phyloP scores from a whole-genome alignment of 2,329 filamentous ascomycete genomes.

The Diatrype stigma region DNA sequence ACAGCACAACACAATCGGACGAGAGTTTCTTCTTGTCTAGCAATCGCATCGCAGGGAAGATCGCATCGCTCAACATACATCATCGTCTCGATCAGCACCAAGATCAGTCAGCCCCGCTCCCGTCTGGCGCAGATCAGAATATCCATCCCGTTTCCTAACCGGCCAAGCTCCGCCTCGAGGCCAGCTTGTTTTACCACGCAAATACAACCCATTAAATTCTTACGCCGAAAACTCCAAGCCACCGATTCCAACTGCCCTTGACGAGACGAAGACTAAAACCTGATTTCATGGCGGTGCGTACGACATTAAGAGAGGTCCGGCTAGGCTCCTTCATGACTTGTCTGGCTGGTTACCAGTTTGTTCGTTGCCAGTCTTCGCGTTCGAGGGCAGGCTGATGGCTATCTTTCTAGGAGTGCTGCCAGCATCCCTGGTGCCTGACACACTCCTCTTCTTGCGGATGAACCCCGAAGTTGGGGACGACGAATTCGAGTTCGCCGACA shows the following conservation, averaged over 20 bases:
- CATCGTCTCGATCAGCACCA: not conserved
- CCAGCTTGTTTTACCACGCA: not conserved
- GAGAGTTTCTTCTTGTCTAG: not conserved
- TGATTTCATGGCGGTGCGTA: slow-evolving; percentile 14
- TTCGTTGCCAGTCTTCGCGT: slow-evolving; percentile 30
- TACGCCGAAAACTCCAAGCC: slow-evolving; percentile 25
- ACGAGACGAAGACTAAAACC: slow-evolving; percentile 13
- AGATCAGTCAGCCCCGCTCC: not conserved
- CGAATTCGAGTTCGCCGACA: slow-evolving; percentile 42
- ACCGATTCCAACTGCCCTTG: slow-evolving; percentile 22
- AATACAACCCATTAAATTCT: slow-evolving; percentile 15
- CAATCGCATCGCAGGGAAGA: not conserved
- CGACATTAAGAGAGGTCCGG: slow-evolving; percentile 6
- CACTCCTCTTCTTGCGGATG: slow-evolving; percentile 43
- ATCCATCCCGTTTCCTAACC: not conserved
- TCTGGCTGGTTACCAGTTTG: slow-evolving; percentile 12
- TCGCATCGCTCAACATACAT: not conserved
- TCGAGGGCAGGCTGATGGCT: slow-evolving; percentile 52
- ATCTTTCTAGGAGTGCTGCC: slow-evolving; percentile 49
- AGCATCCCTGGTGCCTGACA: slow-evolving; percentile 35
- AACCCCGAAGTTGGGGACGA: slow-evolving; percentile 33
- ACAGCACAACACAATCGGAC: not conserved
- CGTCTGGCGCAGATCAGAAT: not conserved
- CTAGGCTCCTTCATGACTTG: slow-evolving; percentile 13
- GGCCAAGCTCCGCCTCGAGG: not conserved